A percentile compares a stretch with the other conserved stretches of the same genome.
These are phyloP conservation scores for Trichosporon coremiiforme DNA, from an alignment of 1,284 basidiomycete genomes.

Conservation along the genomic window DNA sequence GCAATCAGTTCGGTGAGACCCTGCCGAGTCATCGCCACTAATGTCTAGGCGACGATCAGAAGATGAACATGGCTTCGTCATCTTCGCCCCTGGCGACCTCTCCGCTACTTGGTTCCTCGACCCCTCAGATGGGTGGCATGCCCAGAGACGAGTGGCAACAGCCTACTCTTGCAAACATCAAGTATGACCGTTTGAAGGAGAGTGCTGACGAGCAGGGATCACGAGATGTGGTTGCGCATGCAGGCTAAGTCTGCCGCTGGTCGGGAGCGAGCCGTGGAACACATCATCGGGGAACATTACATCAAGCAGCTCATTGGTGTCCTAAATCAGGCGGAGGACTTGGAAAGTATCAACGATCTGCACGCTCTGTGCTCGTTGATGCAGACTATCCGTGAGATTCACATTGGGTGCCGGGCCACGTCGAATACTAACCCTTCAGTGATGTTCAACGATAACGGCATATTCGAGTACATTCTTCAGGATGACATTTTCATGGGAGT, in stretches of 20 bases:
- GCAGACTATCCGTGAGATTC: conserved; percentile 86
- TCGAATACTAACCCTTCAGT: conserved; percentile 61
- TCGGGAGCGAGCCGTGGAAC: conserved; percentile 75
- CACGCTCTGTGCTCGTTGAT: conserved; percentile 89
- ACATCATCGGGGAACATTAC: conserved; percentile 74
- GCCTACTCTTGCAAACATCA: conserved; percentile 49
- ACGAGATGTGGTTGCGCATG: conserved; percentile 50
- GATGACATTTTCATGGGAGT: conserved; percentile 92
- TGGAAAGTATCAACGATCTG: conserved; percentile 83
- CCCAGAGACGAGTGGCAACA: conserved; percentile 39
- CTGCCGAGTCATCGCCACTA: neutral
- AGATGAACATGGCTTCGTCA: conserved; percentile 40
- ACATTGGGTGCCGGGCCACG: neutral
- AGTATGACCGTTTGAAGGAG: conserved; percentile 29
- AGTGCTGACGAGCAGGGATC: conserved; percentile 40
- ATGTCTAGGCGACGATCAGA: conserved; percentile 39
- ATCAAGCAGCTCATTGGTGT: conserved; percentile 82
- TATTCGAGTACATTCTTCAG: conserved; percentile 93
- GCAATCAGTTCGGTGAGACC: conserved; percentile 41
- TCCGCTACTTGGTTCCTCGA: conserved; percentile 39
- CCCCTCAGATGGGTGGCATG: conserved; percentile 20
- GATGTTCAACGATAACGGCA: conserved; percentile 88
- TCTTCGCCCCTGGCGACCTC: conserved; percentile 49
- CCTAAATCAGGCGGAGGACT: conserved; percentile 84
- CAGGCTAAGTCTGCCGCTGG: conserved; percentile 48